Base-by-base conservation (phyloP, 768 basidiomycete species). In the Hypsizygus marmoreus region DNA sequence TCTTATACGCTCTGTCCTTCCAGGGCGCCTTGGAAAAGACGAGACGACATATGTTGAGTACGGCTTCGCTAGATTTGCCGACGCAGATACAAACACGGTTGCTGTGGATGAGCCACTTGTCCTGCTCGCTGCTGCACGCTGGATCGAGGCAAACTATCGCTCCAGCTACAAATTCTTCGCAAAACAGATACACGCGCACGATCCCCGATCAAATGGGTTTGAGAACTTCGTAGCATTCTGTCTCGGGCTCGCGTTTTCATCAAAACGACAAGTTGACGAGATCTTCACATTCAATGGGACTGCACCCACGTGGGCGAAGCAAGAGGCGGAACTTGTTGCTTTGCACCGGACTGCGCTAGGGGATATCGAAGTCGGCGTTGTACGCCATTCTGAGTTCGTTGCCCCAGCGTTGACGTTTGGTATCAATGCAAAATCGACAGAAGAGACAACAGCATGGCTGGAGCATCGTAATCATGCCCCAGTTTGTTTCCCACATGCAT, bases 161-260 rank as follows among this genome's bases (percentile, higher is more conserved):
- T 56, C 64, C 5, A 67, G 57, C 47, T 72, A 73, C 50, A 69
- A 68, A 41, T 57, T 60, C 47, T 68, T 75, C 40, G 68, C 68
- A 4, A 67, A 65, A 23, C 58, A 66, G 17, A 71, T 73, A 40
- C 56, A 57, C 10, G 12, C 46, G 0, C 62, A 70, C 33, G 65
- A 66, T 2, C 54, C 57, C 5, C 38, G 42, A 6, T 70, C 66
- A 5, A 76, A 76, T 36, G 75, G 75, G 2, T 71, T 74, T 49
- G 75, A 76, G 52, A 72, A 73, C 49, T 75, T 71, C 46, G 45
- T 76, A 12, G 71, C 69, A 1, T 71, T 70, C 49, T 74, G 70
- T 39, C 52, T 75, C 17, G 67, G 68, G 49, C 55, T 71, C 41
- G 51, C 69, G n/a, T 73, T 73, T 40, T 63, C 67, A 3, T 43